Evolutionary conservation across 2,329 filamentous ascomycete genomes (phyloP).

Genomic region (Aspergillus sp.): DNA sequence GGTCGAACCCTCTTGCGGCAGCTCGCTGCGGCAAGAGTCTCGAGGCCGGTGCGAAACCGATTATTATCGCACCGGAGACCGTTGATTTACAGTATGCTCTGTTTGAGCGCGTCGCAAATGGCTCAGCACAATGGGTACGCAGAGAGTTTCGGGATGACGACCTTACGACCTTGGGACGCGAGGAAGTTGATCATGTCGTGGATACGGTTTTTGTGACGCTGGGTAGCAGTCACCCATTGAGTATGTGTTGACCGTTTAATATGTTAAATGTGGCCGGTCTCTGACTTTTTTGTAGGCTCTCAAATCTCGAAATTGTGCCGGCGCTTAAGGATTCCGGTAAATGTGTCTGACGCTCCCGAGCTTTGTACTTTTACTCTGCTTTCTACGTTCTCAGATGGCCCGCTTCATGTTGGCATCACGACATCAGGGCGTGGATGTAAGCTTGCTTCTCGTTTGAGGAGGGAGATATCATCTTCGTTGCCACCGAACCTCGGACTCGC

Average conservation of each 20-base stretch:
- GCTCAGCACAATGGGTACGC: constrained; percentile 35
- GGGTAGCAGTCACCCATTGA: constrained; percentile 41
- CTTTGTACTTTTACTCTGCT: constrained; percentile 87
- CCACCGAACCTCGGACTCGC: constrained; percentile 68
- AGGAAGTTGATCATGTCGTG: constrained; percentile 67
- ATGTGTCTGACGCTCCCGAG: constrained; percentile 77
- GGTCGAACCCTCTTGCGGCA: constrained; percentile 78
- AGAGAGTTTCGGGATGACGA: constrained; percentile 60
- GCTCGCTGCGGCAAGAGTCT: constrained; percentile 72
- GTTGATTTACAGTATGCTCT: constrained; percentile 54
- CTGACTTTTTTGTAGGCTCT: constrained; percentile 38
- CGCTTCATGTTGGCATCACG: constrained; percentile 88
- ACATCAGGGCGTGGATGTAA: constrained; percentile 94
- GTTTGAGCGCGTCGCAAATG: constrained; percentile 35
- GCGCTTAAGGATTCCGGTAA: constrained; percentile 77
- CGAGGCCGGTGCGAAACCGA: constrained; percentile 69
- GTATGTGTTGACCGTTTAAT: constrained; percentile 33
- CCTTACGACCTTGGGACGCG: constrained; percentile 66
- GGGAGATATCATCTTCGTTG: constrained; percentile 75
- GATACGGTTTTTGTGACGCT: constrained; percentile 87
- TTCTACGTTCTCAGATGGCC: constrained; percentile 81
- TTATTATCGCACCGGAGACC: constrained; percentile 64
- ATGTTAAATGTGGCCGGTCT: constrained; percentile 14
- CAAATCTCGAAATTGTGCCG: constrained; percentile 68
- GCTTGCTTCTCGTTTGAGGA: constrained; percentile 75